These are phyloP conservation scores for Microthlaspi erraticum DNA, from an alignment of 345 rosid species.

Conservation along the genomic window DNA sequence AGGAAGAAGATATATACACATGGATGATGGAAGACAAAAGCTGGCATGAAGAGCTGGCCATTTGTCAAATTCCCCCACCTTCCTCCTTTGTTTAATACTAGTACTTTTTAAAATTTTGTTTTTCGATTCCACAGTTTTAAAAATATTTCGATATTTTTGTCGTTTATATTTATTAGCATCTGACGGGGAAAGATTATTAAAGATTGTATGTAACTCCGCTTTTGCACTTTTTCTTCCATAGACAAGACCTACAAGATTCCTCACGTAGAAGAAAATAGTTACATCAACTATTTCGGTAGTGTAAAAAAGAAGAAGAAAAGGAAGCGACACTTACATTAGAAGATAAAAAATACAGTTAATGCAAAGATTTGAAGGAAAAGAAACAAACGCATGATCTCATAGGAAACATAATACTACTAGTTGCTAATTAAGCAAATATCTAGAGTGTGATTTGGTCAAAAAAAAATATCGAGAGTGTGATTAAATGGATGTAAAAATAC, in stretches of 20 bases:
- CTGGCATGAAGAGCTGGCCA: slow-evolving; percentile 47
- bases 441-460: not conserved
- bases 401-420: not conserved
- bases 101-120: not conserved
- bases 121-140: not conserved
- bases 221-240: slow-evolving; percentile 18
- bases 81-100: not conserved
- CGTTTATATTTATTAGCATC: slow-evolving; percentile 19
- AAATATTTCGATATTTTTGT: slow-evolving; percentile 2
- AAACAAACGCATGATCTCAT: not conserved
- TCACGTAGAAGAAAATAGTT: not conserved
- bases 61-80: slow-evolving; percentile 41
- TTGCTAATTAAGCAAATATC: not conserved
- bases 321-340: not conserved
- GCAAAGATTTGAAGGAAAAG: too few relatives aligned
- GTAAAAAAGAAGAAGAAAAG: not conserved
- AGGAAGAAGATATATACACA: slow-evolving; percentile 31
- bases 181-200: not conserved
- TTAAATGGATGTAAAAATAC: not conserved
- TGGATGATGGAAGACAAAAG: slow-evolving; percentile 48
- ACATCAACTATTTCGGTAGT: slow-evolving; percentile 5
- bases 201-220: slow-evolving; percentile 16
- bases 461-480: not conserved
- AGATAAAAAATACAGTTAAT: too few relatives aligned
- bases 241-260: slow-evolving; percentile 16